Evolutionary conservation across 1,139 yeast genomes (phyloP).

Genomic region (Candida sp.): DNA sequence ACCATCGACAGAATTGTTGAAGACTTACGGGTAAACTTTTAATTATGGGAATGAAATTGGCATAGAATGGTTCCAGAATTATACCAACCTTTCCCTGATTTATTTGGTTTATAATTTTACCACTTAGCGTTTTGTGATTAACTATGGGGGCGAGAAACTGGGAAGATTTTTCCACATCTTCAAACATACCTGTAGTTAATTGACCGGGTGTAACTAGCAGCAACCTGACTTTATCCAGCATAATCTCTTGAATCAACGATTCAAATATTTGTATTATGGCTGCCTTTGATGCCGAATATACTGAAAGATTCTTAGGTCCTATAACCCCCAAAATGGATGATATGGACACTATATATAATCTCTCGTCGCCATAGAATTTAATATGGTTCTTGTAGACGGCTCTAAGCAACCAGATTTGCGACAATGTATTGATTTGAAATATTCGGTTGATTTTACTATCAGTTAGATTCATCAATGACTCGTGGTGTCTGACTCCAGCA

Average conservation of each 20-base stretch:
- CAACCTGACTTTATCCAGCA: slow-evolving; percentile 27
- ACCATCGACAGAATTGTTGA: slow-evolving; percentile 43
- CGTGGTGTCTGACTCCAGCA: slow-evolving; percentile 65
- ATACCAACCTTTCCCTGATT: slow-evolving; percentile 51
- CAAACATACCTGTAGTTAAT: slow-evolving; percentile 58
- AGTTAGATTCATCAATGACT: slow-evolving; percentile 34
- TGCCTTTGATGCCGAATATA: slow-evolving; percentile 67
- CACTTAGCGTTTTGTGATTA: slow-evolving; percentile 39
- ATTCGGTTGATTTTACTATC: slow-evolving; percentile 29
- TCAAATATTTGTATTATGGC: slow-evolving; percentile 60
- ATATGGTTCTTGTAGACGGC: slow-evolving; percentile 31
- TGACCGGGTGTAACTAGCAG: slow-evolving; percentile 68
- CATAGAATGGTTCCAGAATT: slow-evolving; percentile 57
- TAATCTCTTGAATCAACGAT: slow-evolving; percentile 49
- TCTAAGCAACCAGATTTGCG: slow-evolving; percentile 52
- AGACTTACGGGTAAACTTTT: slow-evolving; percentile 50
- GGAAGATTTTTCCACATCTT: slow-evolving; percentile 56
- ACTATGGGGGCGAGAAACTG: slow-evolving; percentile 65
- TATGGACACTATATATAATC: slow-evolving; percentile 56
- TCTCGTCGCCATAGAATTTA: slow-evolving; percentile 10
- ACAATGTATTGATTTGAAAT: slow-evolving; percentile 53
- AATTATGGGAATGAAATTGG: slow-evolving; percentile 52
- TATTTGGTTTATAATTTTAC: slow-evolving; percentile 35
- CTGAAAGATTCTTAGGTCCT: slow-evolving; percentile 65
- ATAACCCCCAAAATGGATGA: slow-evolving; percentile 70